Percentiles rank a stretch among this genome's conserved stretches.
These are phyloP conservation scores for Fusarium devonianum DNA, from an alignment of 2,329 filamentous ascomycete genomes.

Conservation along the genomic window DNA sequence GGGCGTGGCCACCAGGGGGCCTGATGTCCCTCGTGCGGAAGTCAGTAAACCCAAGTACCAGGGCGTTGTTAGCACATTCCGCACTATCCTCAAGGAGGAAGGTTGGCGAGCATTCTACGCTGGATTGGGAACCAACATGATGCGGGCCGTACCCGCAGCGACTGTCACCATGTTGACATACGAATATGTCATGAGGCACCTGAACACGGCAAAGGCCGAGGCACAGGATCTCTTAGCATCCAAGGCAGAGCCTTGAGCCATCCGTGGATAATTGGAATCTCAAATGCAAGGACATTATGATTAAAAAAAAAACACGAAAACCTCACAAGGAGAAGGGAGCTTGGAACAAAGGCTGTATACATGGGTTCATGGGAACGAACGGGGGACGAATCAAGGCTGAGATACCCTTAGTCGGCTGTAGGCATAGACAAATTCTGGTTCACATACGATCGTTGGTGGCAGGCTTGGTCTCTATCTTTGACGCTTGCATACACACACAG, in stretches of 20 bases:
- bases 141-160: slow-evolving; percentile 91
- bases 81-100: slow-evolving; percentile 86
- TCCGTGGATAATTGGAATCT: slow-evolving; percentile 5
- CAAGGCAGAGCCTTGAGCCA: slow-evolving; percentile 24
- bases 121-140: slow-evolving; percentile 96
- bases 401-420: slow-evolving; percentile 49
- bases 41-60: slow-evolving; percentile 65
- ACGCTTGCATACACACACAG: slow-evolving; percentile 25
- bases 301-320: slow-evolving; percentile 4
- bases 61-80: slow-evolving; percentile 82
- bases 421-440: slow-evolving; percentile 47
- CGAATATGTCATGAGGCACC: slow-evolving; percentile 72
- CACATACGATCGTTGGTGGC: slow-evolving; percentile 26
- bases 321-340: slow-evolving; percentile 21
- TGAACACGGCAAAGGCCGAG: slow-evolving; percentile 54
- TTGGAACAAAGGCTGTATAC: slow-evolving; percentile 29
- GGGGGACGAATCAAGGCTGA: slow-evolving; percentile 38
- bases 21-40: slow-evolving; percentile 40
- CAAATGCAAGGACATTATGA: neutral
- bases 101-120: slow-evolving; percentile 97
- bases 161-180: slow-evolving; percentile 98
- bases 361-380: slow-evolving; percentile 19
- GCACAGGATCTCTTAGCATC: slow-evolving; percentile 43
- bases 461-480: slow-evolving; percentile 26
- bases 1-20: slow-evolving; percentile 49